Evolutionary conservation across 805 yeast species (phyloP).

Genomic region (Cyberlindnera euphorbiiphila): DNA sequence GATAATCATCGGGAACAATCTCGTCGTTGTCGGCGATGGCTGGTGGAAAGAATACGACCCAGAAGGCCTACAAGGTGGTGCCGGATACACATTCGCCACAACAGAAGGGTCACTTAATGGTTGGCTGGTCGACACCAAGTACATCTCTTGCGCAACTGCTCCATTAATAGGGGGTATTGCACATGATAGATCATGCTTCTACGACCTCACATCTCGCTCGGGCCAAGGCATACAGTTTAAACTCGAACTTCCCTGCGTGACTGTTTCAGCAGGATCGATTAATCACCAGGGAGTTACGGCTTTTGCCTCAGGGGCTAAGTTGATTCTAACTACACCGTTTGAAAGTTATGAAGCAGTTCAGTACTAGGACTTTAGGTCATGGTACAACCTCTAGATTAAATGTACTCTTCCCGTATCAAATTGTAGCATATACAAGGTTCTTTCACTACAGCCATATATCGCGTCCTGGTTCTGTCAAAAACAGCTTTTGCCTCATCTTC

Average conservation of each 20-base stretch:
- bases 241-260: conserved; percentile 20
- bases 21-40: conserved; percentile 32
- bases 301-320: conserved; percentile 22
- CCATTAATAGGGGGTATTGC: conserved; percentile 23
- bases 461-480: too few species aligned
- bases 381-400: neutral
- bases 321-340: conserved; percentile 25
- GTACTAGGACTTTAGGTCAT: conserved; percentile 2
- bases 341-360: conserved; percentile 27
- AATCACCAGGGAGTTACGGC: conserved; percentile 25
- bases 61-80: conserved; percentile 29
- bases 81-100: conserved; percentile 30
- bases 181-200: conserved; percentile 23
- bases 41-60: conserved; percentile 32
- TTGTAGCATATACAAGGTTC: too few species aligned
- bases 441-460: too few species aligned
- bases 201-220: conserved; percentile 19
- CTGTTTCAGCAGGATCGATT: conserved; percentile 23
- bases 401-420: neutral
- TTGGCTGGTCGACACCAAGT: conserved; percentile 20
- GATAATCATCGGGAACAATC: conserved; percentile 21
- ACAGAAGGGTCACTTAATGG: conserved; percentile 20
- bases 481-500: too few species aligned
- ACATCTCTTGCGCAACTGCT: conserved; percentile 15
- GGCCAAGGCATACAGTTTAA: conserved; percentile 23